Evolutionary conservation across 2,329 filamentous ascomycete genomes (phyloP).

Genomic region (Verticillium nonalfalfae): DNA sequence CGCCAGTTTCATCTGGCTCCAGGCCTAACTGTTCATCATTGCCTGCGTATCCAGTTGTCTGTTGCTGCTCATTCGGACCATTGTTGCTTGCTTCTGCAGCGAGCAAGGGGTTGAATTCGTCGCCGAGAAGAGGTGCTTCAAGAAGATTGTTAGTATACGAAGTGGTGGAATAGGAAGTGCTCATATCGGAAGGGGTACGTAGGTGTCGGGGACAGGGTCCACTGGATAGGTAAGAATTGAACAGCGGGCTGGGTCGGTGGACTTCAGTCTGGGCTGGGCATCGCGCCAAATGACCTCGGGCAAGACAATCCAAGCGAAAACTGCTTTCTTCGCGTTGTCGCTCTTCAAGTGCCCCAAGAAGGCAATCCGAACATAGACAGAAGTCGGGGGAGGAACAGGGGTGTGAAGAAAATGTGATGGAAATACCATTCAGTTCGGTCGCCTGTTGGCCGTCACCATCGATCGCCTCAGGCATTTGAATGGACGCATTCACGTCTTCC

Average conservation of each 20-base stretch:
- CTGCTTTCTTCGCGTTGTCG: constrained; percentile 6
- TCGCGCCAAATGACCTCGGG: neutral
- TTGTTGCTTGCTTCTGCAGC: constrained; percentile 11
- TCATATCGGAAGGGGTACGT: constrained; percentile 3
- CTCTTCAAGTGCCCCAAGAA: neutral
- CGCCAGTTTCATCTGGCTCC: neutral
- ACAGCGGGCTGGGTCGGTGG: neutral
- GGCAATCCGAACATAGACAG: constrained; percentile 7
- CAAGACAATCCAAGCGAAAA: constrained; percentile 2
- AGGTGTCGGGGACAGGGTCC: constrained; percentile 1
- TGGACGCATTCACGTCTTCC: neutral
- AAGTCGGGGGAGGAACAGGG: constrained; percentile 6
- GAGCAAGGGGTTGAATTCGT: constrained; percentile 17
- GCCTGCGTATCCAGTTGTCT: constrained; percentile 1
- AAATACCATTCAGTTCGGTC: constrained; percentile 8
- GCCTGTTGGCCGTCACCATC: neutral
- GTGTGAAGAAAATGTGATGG: neutral
- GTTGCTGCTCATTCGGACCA: neutral
- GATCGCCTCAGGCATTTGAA: neutral
- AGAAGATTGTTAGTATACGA: constrained; percentile 16
- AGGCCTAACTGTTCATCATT: neutral
- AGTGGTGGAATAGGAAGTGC: constrained; percentile 13
- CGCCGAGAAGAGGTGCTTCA: constrained; percentile 14
- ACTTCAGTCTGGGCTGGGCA: neutral
- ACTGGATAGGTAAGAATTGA: neutral